Conservation (phyloP, 2,329 filamentous ascomycete species). For the Neodidymelliopsis sp. region DNA sequence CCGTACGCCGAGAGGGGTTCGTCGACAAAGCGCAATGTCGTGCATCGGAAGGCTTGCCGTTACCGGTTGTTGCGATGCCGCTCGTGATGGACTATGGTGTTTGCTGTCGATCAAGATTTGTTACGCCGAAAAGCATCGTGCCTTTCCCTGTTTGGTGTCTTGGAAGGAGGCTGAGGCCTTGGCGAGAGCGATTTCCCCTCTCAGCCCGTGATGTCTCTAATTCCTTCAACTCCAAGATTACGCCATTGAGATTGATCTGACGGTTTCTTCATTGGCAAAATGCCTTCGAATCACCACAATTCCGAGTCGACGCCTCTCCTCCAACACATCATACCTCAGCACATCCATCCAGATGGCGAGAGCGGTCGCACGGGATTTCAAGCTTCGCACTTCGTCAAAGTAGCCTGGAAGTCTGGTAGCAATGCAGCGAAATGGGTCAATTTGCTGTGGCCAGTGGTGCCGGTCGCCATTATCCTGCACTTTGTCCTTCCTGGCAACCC, state of each 20-base stretch:
- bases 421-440: conserved; percentile 71
- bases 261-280: conserved; percentile 3
- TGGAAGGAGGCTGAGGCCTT: conserved; percentile 19
- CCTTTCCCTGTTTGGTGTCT: conserved; percentile 17
- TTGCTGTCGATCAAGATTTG: conserved; percentile 5
- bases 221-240: background rate
- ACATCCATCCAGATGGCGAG: conserved; percentile 64
- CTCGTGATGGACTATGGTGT: conserved; percentile 1
- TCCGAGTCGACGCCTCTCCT: conserved; percentile 44
- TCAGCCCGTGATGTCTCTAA: background rate
- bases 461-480: conserved; percentile 70
- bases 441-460: conserved; percentile 77
- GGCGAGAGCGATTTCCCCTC: background rate
- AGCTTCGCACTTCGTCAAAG: conserved; percentile 66
- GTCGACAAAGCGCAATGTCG: background rate
- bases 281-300: conserved; percentile 27
- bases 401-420: conserved; percentile 70
- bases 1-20: conserved; percentile 15
- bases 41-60: conserved; percentile 13
- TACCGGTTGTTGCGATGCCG: background rate
- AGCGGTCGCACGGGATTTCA: conserved; percentile 72
- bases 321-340: conserved; percentile 36
- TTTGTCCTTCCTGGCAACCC: conserved; percentile 63
- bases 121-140: conserved; percentile 7
- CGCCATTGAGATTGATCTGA: background rate